Base-by-base conservation (phyloP, 2,329 filamentous ascomycete genomes). In the Aspergillus aculeatus region DNA sequence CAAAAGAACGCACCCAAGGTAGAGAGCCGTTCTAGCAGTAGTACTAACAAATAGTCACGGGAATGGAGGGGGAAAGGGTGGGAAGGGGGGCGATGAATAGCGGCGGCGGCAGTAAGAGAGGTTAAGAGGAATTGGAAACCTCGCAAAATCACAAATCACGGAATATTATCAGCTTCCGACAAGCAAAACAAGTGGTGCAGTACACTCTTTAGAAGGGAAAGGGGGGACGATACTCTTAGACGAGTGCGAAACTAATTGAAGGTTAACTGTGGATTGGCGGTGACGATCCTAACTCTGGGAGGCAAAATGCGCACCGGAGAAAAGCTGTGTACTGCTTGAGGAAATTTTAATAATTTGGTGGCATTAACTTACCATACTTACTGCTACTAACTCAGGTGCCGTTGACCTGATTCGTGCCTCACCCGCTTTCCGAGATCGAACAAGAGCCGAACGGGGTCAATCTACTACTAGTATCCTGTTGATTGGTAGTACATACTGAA, bases 241-340 rank as follows among this genome's bases (percentile, higher is more conserved):
- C 62, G 57, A 54, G 58, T 54, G 51, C 54, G 53, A 59, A 52
- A 61, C 56, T 60, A 55, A 62, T 64, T 57, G 50, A 53, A 63
- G 55, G 54, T 65, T 55, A 55, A 55, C 41, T 65, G 57, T 56
- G 56, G 58, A 57, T 59, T 61, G 60, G 62, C 63, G 62, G 64
- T 66, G 66, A 65, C 65, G 65, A 68, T 68, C 66, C 32, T 59
- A 60, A 64, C 67, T 67, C 65, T 56, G 60, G 62, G 64, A 66
- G 66, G 66, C 58, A 61, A 66, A 60, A 59, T 62, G 54, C 48
- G 10, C 11, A 54, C 50, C 50, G 31, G 38, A 23, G 35, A 49
- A 29, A 56, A 60, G 49, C 58, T 52, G 57, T 59, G 62, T 59
- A 58, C 38, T 48, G 59, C 58, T 56, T 60, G 52, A 49, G 47